Conservation (phyloP, 1,139 yeast genomes). For the Starmera stellimalicola region DNA sequence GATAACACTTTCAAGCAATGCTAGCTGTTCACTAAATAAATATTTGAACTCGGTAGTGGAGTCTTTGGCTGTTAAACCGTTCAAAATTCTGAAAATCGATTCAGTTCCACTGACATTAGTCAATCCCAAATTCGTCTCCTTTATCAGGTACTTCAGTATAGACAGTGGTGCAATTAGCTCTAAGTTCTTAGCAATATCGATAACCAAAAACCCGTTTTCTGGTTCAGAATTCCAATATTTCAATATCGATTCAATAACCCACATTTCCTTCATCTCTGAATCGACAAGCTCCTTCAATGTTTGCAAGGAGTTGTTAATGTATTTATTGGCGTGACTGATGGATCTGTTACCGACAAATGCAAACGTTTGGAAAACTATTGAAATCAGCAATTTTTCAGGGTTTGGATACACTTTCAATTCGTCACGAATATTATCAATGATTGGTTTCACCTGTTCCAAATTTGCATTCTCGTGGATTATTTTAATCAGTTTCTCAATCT, state of each 20-base stretch:
- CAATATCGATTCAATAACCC: conserved; percentile 57
- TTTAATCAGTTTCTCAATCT: conserved; percentile 24
- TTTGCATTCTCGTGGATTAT: conserved; percentile 25
- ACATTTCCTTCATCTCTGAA: conserved; percentile 27
- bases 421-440: conserved; percentile 26
- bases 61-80: conserved; percentile 15
- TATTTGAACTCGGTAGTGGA: conserved; percentile 11
- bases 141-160: conserved; percentile 36
- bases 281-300: conserved; percentile 40
- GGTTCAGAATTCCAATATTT: conserved; percentile 79
- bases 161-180: conserved; percentile 35
- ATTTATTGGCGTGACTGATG: conserved; percentile 72
- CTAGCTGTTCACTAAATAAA: conserved; percentile 27
- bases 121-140: conserved; percentile 21
- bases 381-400: conserved; percentile 41
- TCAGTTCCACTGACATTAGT: conserved; percentile 28
- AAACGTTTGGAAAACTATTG: conserved; percentile 59
- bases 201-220: conserved; percentile 65
- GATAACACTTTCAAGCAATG: conserved; percentile 29
- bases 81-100: conserved; percentile 25
- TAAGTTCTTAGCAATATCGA: conserved; percentile 52
- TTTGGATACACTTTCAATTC: conserved; percentile 22
- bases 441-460: conserved; percentile 21
- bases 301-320: conserved; percentile 47
- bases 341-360: conserved; percentile 87